phyloP scores from a whole-genome alignment of 2,329 filamentous ascomycete species.

The Parastagonospora avenae region DNA sequence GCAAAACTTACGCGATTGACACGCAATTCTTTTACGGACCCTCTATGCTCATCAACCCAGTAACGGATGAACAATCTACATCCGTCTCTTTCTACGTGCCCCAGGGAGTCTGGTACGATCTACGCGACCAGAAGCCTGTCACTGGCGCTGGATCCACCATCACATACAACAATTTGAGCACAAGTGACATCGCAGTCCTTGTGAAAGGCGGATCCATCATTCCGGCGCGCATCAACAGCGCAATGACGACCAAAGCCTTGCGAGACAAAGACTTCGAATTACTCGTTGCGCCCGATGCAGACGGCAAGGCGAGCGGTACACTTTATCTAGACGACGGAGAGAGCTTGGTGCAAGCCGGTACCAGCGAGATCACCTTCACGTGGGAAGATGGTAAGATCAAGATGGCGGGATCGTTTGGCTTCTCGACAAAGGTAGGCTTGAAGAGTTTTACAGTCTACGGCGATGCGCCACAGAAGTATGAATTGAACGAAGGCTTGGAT shows the following conservation, averaged over 20 bases:
- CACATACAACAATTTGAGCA: constrained; percentile 53
- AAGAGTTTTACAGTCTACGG: constrained; percentile 32
- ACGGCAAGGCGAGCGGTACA: constrained; percentile 67
- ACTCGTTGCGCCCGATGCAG: constrained; percentile 66
- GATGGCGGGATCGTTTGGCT: constrained; percentile 62
- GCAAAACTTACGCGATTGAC: constrained; percentile 56
- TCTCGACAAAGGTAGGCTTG: constrained; percentile 36
- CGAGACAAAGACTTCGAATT: constrained; percentile 72
- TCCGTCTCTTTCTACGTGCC: constrained; percentile 62
- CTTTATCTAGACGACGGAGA: constrained; percentile 82
- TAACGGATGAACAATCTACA: constrained; percentile 57
- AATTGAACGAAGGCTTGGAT: constrained; percentile 28
- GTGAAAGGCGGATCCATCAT: constrained; percentile 68
- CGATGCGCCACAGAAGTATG: constrained; percentile 21
- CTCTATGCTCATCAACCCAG: constrained; percentile 61
- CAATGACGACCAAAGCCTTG: constrained; percentile 67
- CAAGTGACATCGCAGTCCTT: constrained; percentile 65
- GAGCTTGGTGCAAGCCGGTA: constrained; percentile 63
- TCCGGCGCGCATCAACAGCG: constrained; percentile 60
- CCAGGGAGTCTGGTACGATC: constrained; percentile 57
- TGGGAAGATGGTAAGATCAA: constrained; percentile 61
- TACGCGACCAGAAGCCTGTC: constrained; percentile 38
- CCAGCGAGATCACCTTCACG: constrained; percentile 63
- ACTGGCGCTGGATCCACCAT: constrained; percentile 48
- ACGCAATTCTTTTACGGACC: constrained; percentile 65